These are phyloP conservation scores for Fusarium foetens DNA, from an alignment of 2,329 filamentous ascomycete species.

Conservation along the genomic window DNA sequence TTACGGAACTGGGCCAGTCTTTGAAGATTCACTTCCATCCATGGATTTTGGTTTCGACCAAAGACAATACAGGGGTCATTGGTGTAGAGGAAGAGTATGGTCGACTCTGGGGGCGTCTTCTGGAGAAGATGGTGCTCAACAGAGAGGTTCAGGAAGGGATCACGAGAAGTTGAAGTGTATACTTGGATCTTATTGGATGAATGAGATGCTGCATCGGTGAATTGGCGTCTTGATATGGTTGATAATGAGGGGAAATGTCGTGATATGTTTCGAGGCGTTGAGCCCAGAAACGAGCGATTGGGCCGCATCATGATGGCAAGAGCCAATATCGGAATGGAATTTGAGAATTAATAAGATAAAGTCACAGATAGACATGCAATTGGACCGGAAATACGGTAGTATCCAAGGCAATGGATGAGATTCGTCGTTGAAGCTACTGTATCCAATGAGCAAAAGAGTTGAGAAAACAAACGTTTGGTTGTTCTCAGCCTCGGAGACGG, in stretches of 20 bases:
- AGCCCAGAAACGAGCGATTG: slow-evolving; percentile 14
- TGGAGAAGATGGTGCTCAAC: slow-evolving; percentile 92
- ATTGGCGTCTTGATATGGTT: slow-evolving; percentile 43
- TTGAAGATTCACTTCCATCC: slow-evolving; percentile 85
- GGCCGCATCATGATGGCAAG: slow-evolving; percentile 19
- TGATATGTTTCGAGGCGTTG: slow-evolving; percentile 6
- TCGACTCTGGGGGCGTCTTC: slow-evolving; percentile 75
- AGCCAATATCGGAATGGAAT: slow-evolving; percentile 1
- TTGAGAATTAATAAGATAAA: neutral
- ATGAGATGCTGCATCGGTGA: slow-evolving; percentile 53
- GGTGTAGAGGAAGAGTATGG: slow-evolving; percentile 85
- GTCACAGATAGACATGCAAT: neutral
- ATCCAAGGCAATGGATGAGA: neutral
- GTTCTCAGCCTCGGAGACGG: slow-evolving; percentile 37
- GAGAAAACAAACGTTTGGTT: slow-evolving; percentile 7
- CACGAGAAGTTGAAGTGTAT: slow-evolving; percentile 73
- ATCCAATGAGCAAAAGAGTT: slow-evolving; percentile 29
- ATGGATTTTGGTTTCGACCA: slow-evolving; percentile 97
- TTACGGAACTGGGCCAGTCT: slow-evolving; percentile 56
- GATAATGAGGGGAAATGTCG: slow-evolving; percentile 17
- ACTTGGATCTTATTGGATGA: slow-evolving; percentile 68
- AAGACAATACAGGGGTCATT: slow-evolving; percentile 91
- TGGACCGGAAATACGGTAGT: neutral
- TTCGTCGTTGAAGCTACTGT: slow-evolving; percentile 27
- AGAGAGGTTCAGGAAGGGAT: slow-evolving; percentile 91